Percentiles rank a stretch among this genome's conserved stretches.
These are phyloP conservation scores for Phytophthora fragariae DNA, from an alignment of 352 stramenopile species.

Conservation along the genomic window DNA sequence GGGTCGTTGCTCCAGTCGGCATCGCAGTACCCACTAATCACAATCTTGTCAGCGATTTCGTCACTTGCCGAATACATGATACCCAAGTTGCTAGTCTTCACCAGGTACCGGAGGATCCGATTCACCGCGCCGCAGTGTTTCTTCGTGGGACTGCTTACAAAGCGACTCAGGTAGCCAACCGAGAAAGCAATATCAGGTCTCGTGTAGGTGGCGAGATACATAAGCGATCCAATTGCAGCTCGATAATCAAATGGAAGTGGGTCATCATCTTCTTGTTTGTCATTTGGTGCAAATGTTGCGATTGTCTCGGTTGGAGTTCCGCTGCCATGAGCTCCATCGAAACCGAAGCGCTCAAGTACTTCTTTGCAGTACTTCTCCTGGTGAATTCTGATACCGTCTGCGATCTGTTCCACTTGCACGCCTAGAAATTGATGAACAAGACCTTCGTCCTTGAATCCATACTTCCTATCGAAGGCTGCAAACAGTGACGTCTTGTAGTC, in stretches of 20 bases:
- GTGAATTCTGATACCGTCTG: conserved; percentile 4
- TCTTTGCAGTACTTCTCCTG: conserved; percentile 13
- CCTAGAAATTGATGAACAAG: conserved; percentile 5
- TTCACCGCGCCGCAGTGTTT: background rate
- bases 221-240: background rate
- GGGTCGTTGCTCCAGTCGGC: conserved; percentile 28
- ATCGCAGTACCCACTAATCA: conserved; percentile 26
- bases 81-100: background rate
- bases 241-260: background rate
- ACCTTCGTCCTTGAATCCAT: conserved; percentile 32
- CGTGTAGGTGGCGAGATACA: background rate
- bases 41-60: conserved; percentile 17
- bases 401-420: conserved; percentile 20
- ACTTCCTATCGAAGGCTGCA: conserved; percentile 12
- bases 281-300: background rate
- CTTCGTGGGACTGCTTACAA: background rate
- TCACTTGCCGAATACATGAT: background rate
- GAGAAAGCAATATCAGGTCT: background rate
- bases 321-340: background rate
- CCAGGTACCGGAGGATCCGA: background rate
- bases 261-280: background rate
- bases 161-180: background rate
- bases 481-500: conserved; percentile 29
- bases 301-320: background rate
- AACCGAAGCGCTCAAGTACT: background rate